Conservation (phyloP, 306 rosid species). For the Sphenostylis stenocarpa region DNA sequence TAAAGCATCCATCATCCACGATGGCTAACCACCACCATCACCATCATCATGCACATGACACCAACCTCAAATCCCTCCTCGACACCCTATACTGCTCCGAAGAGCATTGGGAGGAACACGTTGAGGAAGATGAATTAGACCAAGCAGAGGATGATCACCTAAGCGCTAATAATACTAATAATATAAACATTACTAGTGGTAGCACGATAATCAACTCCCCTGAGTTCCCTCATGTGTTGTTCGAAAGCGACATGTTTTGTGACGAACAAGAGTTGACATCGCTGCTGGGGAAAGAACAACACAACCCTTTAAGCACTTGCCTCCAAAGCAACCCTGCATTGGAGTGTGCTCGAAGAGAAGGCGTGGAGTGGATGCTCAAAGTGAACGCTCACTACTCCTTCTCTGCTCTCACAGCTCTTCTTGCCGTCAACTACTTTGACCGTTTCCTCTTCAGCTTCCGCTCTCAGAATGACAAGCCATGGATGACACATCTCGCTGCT, state of each 20-base stretch:
- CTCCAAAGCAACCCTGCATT: conserved; percentile 30
- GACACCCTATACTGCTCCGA: conserved; percentile 80
- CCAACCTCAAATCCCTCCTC: conserved; percentile 20
- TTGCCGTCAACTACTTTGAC: conserved; percentile 80
- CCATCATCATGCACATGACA: not conserved
- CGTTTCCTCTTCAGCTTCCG: conserved; percentile 57
- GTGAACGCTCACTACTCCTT: conserved; percentile 65
- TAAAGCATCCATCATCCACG: conserved; percentile 30
- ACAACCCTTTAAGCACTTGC: conserved; percentile 33
- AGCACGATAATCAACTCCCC: conserved; percentile 17
- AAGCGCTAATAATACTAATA: not conserved
- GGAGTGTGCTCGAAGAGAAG: conserved; percentile 54
- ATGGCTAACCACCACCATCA: conserved; percentile 41
- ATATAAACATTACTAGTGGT: not conserved
- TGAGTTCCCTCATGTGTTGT: conserved; percentile 14
- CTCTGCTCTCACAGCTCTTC: conserved; percentile 70
- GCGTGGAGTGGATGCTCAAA: conserved; percentile 72
- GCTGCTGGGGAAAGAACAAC: conserved; percentile 55
- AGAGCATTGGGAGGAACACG: conserved; percentile 55
- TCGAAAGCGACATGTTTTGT: conserved; percentile 68
- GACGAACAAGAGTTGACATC: conserved; percentile 69
- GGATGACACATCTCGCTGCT: conserved; percentile 87
- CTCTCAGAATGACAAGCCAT: conserved; percentile 65
- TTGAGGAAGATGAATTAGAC: conserved; percentile 27
- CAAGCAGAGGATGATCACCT: conserved; percentile 21